Percentiles rank a stretch among this genome's conserved stretches.
These are phyloP conservation scores for Dendrothele bispora DNA, from an alignment of 768 basidiomycete genomes.

Conservation along the genomic window DNA sequence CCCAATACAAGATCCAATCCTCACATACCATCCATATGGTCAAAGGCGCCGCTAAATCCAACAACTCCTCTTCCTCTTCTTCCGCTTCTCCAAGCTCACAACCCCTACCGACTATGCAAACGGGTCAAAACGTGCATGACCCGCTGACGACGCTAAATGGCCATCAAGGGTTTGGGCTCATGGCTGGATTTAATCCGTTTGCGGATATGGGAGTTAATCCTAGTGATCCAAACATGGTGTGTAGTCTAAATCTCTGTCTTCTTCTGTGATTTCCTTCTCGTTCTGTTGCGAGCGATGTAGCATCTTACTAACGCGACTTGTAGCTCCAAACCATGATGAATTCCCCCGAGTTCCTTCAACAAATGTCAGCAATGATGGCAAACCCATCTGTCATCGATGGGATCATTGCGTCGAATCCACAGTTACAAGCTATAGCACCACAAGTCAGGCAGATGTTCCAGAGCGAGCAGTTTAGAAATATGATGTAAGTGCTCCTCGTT, in stretches of 20 bases:
- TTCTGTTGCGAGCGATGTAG: background rate
- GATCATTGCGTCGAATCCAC: conserved; percentile 79
- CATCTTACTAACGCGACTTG: conserved; percentile 1
- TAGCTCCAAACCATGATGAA: conserved; percentile 86
- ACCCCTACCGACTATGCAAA: conserved; percentile 80
- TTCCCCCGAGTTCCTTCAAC: conserved; percentile 79
- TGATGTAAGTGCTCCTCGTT: conserved; percentile 55
- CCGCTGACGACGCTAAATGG: conserved; percentile 84
- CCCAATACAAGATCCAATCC: conserved; percentile 87
- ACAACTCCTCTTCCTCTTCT: conserved; percentile 33
- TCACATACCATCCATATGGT: conserved; percentile 93
- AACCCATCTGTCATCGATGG: conserved; percentile 90
- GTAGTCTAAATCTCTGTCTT: conserved; percentile 18
- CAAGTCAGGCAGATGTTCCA: conserved; percentile 80
- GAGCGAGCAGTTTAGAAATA: conserved; percentile 69
- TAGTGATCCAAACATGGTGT: conserved; percentile 92
- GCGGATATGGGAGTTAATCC: conserved; percentile 86
- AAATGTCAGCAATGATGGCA: conserved; percentile 85
- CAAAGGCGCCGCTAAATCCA: conserved; percentile 71
- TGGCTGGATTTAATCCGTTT: conserved; percentile 92
- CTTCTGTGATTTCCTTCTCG: background rate
- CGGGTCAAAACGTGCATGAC: conserved; percentile 87
- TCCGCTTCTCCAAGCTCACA: conserved; percentile 48
- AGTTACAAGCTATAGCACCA: conserved; percentile 72
- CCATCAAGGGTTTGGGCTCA: conserved; percentile 71